phyloP scores from a whole-genome alignment of 2,329 filamentous ascomycete genomes.

The Pezicula neosporulosa region DNA sequence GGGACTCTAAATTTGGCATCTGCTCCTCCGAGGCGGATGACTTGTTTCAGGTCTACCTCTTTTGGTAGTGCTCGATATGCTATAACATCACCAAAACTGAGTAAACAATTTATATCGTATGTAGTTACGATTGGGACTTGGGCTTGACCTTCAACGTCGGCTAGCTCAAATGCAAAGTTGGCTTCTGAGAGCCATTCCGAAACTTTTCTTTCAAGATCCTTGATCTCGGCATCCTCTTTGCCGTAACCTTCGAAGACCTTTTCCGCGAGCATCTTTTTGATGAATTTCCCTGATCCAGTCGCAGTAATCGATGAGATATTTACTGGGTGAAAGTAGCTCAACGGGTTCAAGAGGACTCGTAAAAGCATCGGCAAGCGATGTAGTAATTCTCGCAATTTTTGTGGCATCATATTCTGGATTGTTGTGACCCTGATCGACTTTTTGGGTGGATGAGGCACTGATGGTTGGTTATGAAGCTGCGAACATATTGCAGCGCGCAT shows the following conservation, averaged over 20 bases:
- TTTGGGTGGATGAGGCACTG: slow-evolving; percentile 45
- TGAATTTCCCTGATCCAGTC: slow-evolving; percentile 46
- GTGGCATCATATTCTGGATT: slow-evolving; percentile 38
- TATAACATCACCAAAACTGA: slow-evolving; percentile 44
- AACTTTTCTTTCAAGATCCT: slow-evolving; percentile 41
- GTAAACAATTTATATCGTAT: slow-evolving; percentile 43
- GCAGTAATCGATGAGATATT: slow-evolving; percentile 45
- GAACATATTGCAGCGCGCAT: slow-evolving; percentile 47
- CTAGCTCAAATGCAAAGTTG: slow-evolving; percentile 47
- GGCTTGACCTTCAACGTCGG: slow-evolving; percentile 39
- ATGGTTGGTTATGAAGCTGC: slow-evolving; percentile 42
- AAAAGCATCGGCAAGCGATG: slow-evolving; percentile 47
- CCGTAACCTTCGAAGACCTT: slow-evolving; percentile 47
- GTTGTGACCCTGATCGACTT: slow-evolving; percentile 46
- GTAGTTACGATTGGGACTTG: slow-evolving; percentile 44
- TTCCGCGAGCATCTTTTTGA: slow-evolving; percentile 41
- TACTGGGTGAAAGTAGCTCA: slow-evolving; percentile 50
- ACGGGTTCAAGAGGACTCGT: slow-evolving; percentile 41
- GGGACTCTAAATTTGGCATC: slow-evolving; percentile 46
- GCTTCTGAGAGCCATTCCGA: slow-evolving; percentile 47
- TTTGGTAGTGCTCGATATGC: slow-evolving; percentile 43
- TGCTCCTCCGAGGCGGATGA: slow-evolving; percentile 46
- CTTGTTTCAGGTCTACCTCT: slow-evolving; percentile 40
- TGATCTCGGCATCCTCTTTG: slow-evolving; percentile 38
- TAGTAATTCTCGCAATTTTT: slow-evolving; percentile 37